phyloP scores from a whole-genome alignment of 139 green algal species.

The Pleodorina starrii region DNA sequence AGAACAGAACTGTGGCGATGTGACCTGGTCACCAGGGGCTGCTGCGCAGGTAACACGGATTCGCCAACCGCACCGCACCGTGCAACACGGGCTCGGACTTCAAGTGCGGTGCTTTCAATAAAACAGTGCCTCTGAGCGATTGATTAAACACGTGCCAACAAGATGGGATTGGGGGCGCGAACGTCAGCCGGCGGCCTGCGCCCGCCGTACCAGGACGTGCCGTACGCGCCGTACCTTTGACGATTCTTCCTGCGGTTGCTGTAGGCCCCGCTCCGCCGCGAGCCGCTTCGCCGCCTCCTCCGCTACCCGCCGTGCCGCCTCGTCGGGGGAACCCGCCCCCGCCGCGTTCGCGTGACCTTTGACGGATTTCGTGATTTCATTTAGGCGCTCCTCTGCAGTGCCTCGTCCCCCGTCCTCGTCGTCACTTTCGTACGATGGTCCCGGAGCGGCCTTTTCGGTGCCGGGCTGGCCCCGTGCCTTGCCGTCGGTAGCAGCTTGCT shows the following conservation, averaged over 20 bases:
- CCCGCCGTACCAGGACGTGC: too few species aligned
- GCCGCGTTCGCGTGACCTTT: slow-evolving; percentile 35
- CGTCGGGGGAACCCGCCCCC: not conserved
- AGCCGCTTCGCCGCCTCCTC: slow-evolving; percentile 33
- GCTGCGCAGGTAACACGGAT: too few species aligned
- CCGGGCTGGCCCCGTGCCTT: not conserved
- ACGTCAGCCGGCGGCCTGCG: too few species aligned
- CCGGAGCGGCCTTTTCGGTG: slow-evolving; percentile 1
- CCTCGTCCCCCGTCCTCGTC: not conserved
- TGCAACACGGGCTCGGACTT: too few species aligned
- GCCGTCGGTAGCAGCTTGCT: not conserved
- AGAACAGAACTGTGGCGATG: too few species aligned
- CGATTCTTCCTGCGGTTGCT: not conserved
- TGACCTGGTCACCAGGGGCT: too few species aligned
- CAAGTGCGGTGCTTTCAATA: too few species aligned
- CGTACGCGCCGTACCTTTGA: not conserved
- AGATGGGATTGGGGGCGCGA: too few species aligned
- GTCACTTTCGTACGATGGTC: slow-evolving; percentile 40
- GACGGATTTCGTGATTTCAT: slow-evolving; percentile 26
- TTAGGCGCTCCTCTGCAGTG: slow-evolving; percentile 18
- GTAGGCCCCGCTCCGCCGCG: not conserved
- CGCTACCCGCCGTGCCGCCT: not conserved
- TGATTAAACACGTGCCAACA: too few species aligned
- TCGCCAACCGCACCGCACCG: too few species aligned
- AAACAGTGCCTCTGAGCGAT: too few species aligned